Conservation (phyloP, 140 eudicot genomes). For the Cichorium intybus region DNA sequence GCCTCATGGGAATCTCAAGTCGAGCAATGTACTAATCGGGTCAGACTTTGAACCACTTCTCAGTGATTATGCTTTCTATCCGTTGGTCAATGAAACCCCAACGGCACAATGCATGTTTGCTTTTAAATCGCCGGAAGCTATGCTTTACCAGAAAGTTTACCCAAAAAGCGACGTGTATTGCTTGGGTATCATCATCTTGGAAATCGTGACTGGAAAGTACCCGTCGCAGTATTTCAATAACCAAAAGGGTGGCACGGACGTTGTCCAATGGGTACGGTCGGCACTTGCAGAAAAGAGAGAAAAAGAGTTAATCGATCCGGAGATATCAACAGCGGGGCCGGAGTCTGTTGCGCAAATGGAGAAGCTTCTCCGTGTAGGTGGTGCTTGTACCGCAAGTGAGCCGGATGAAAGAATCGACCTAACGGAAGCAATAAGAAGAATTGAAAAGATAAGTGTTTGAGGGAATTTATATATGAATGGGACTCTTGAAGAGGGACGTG, state of each 20-base stretch:
- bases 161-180: constrained; percentile 77
- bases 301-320: constrained; percentile 55
- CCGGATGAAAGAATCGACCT: constrained; percentile 40
- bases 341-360: constrained; percentile 37
- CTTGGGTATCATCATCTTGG: constrained; percentile 71
- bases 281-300: constrained; percentile 50
- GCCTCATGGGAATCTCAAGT: constrained; percentile 92
- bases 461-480: neutral
- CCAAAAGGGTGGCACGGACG: constrained; percentile 72
- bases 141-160: constrained; percentile 42
- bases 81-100: constrained; percentile 50
- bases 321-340: constrained; percentile 26
- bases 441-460: constrained; percentile 53
- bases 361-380: constrained; percentile 59
- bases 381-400: constrained; percentile 48
- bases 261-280: constrained; percentile 66
- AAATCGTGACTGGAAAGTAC: constrained; percentile 66
- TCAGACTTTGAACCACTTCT: constrained; percentile 67
- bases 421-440: constrained; percentile 56
- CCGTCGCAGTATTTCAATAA: constrained; percentile 68
- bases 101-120: constrained; percentile 57
- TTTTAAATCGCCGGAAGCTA: constrained; percentile 70
- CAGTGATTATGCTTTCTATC: constrained; percentile 63
- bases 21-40: constrained; percentile 73
- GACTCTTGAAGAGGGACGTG: neutral